Evolutionary conservation across 495 filamentous ascomycete species (phyloP), one percentile per base, ranked within the genome.

Genomic region (Collariella sp.): DNA sequence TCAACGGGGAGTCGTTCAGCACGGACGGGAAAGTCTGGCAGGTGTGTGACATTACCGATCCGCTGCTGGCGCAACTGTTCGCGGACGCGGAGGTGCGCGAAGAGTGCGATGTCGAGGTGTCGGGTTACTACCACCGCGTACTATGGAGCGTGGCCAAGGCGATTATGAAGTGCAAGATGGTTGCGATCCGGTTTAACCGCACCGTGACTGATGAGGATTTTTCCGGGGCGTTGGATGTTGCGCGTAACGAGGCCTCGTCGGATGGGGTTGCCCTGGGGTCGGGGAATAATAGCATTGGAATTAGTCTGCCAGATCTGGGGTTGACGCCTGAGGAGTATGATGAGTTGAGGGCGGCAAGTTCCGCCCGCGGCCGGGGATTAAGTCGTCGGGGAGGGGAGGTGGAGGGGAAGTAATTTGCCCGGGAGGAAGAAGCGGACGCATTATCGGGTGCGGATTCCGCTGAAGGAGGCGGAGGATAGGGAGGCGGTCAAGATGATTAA

Each of bases 1-100:
- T 96, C 68, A 85, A 91, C 43, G 91, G 93, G 35, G 67, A 79
- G 39, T 70, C 64, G 0, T 72, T 90, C 24, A 76, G 77, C 10
- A 71, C 74, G 5, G 88, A 93, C 62, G 90, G 90, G 2, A 87
- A 89, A 43, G 82, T 89, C 53, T 98, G 88, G 85, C 93, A 96
- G 74, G 76, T 91, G 29, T 94, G 91, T 70, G 93, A 98, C 66
- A 85, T 98, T 52, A 82, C 79, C 0, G 91, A 96, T 62, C 87
- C 89, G 0, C 61, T 91, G 9, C 65, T 91, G 18, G 67, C 70
- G 1, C 42, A 63, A 0, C 62, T 91, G 4, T 71, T 87, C 11
- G 67, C 74, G 5, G 65, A 74, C 16, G 70, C 70, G 18, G 66
- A 69, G 36, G 56, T 81, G 12, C 70, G 76, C 15, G 22, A 59